Conservation (phyloP, 2,329 filamentous ascomycete genomes). For the Penicillium sp. region DNA sequence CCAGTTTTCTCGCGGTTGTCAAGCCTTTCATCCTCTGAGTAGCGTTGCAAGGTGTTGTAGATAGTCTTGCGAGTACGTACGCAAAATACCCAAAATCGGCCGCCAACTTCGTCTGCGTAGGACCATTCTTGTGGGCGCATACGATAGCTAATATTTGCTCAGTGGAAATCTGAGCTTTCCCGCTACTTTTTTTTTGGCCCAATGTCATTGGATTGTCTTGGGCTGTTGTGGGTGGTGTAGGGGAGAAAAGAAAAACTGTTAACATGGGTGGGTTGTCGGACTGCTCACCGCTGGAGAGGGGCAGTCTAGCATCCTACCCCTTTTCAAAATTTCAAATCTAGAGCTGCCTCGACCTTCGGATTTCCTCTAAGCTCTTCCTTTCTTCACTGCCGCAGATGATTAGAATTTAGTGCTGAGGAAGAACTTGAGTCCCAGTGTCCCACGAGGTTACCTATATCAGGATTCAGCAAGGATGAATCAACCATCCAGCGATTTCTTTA, state of each 20-base stretch:
- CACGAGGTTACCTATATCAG: too few relatives aligned
- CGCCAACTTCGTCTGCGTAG: background rate
- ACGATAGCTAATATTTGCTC: background rate
- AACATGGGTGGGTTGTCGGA: too few relatives aligned
- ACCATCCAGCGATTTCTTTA: background rate
- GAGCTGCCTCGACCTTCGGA: too few relatives aligned
- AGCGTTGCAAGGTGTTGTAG: background rate
- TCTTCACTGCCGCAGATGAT: too few relatives aligned
- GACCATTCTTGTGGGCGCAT: background rate
- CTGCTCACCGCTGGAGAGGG: too few relatives aligned
- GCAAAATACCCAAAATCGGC: background rate
- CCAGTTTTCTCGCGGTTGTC: background rate
- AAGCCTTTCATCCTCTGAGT: background rate
- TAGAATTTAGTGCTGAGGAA: too few relatives aligned
- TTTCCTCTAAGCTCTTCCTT: too few relatives aligned
- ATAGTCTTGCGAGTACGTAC: background rate
- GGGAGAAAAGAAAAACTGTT: background rate
- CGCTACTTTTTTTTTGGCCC: background rate
- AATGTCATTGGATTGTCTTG: background rate
- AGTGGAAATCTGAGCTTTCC: background rate
- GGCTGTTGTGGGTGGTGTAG: background rate
- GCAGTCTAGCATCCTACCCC: too few relatives aligned
- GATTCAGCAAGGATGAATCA: background rate
- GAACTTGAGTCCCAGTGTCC: too few relatives aligned
- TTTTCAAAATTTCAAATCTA: too few relatives aligned